phyloP scores from a whole-genome alignment of 192 early-diverging fungal species.

The Coemansia sp. region DNA sequence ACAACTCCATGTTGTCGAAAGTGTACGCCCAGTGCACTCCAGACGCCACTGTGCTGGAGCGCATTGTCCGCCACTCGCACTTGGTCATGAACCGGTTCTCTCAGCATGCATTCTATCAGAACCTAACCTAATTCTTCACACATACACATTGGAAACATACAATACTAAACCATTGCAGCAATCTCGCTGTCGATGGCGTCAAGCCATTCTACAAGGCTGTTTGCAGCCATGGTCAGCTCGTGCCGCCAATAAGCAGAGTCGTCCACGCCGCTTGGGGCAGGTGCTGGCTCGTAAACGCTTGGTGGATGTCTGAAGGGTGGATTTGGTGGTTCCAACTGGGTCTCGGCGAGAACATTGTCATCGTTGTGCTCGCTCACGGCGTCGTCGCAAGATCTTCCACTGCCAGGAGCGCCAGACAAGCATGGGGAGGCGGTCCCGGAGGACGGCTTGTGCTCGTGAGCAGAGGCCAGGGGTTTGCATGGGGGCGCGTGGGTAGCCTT shows the following conservation, averaged over 20 bases:
- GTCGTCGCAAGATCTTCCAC: not conserved
- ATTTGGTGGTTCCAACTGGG: not conserved
- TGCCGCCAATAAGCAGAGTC: slow-evolving; percentile 9
- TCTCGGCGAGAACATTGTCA: not conserved
- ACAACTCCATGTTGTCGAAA: slow-evolving; percentile 7
- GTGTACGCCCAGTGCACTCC: slow-evolving; percentile 8
- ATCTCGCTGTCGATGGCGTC: slow-evolving; percentile 11
- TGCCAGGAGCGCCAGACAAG: not conserved
- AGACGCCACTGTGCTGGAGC: slow-evolving; percentile 26
- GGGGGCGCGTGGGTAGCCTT: not conserved
- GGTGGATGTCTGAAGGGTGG: not conserved
- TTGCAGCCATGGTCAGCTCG: slow-evolving; percentile 16
- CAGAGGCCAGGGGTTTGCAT: not conserved
- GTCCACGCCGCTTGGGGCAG: not conserved
- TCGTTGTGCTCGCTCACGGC: not conserved
- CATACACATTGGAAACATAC: not conserved
- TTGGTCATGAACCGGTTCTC: slow-evolving; percentile 27
- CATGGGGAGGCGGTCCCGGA: not conserved
- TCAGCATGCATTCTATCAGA: slow-evolving; percentile 8
- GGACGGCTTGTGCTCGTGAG: not conserved
- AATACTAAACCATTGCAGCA: not conserved
- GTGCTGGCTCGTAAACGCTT: not conserved
- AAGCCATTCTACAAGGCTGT: slow-evolving; percentile 19
- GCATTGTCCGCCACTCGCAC: slow-evolving; percentile 32
- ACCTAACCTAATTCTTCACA: slow-evolving; percentile 1